These are phyloP conservation scores for Colletotrichum magnum DNA, from an alignment of 2,329 filamentous ascomycete species.

Conservation along the genomic window DNA sequence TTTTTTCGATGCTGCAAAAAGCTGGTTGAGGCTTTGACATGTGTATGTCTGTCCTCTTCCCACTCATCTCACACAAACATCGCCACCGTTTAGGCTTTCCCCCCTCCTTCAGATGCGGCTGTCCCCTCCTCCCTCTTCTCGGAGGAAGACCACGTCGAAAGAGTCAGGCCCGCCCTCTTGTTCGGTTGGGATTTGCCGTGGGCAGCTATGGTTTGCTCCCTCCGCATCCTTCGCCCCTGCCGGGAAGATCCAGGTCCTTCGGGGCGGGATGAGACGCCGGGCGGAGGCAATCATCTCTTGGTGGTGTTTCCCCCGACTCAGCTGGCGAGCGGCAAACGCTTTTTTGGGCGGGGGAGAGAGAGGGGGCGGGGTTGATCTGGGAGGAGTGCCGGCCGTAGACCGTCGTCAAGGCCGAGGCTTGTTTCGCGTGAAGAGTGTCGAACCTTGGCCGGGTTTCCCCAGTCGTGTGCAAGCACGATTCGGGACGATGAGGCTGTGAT, in stretches of 20 bases:
- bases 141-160: not conserved
- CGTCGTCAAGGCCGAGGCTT: constrained; percentile 27
- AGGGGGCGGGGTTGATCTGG: not conserved
- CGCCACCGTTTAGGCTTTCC: constrained; percentile 37
- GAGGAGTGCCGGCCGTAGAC: not conserved
- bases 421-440: constrained; percentile 8
- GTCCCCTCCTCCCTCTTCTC: constrained; percentile 30
- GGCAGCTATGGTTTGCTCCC: constrained; percentile 13
- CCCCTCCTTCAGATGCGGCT: constrained; percentile 31
- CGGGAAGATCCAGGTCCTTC: constrained; percentile 31
- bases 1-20: not conserved
- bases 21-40: not conserved
- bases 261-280: constrained; percentile 37
- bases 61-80: constrained; percentile 20
- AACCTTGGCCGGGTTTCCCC: constrained; percentile 27
- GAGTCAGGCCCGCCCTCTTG: constrained; percentile 28
- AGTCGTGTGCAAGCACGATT: not conserved
- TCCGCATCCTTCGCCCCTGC: constrained; percentile 9
- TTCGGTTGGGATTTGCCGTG: not conserved
- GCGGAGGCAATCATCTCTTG: constrained; percentile 18
- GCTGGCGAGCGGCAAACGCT: constrained; percentile 10
- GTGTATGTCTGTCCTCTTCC: constrained; percentile 6
- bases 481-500: constrained; percentile 18
- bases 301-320: constrained; percentile 37
- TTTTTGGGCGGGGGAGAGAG: not conserved